Percentiles rank a stretch among this genome's conserved stretches.
These are phyloP conservation scores for Cladobotryum mycophilum DNA, from an alignment of 2,329 filamentous ascomycete species.

Conservation along the genomic window DNA sequence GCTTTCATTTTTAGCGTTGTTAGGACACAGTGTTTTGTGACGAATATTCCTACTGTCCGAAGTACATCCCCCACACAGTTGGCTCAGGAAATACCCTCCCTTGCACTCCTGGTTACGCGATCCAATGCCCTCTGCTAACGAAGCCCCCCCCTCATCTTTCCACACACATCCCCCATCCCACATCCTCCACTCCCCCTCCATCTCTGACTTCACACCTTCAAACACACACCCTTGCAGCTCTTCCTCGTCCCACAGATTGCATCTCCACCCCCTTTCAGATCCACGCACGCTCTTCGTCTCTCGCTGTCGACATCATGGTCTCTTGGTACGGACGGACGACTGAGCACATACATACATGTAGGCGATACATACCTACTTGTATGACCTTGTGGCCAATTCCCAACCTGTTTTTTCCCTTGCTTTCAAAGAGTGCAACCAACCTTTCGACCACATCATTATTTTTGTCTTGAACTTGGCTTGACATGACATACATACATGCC, in stretches of 20 bases:
- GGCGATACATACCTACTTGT: not conserved
- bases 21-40: not conserved
- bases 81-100: conserved; percentile 3
- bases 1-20: not conserved
- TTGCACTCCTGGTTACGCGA: conserved; percentile 3
- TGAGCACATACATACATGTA: not conserved
- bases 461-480: not conserved
- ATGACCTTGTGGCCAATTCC: not conserved
- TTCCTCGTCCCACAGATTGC: conserved; percentile 12
- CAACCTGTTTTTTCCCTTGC: not conserved
- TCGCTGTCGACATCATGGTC: conserved; percentile 13
- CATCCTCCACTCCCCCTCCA: conserved; percentile 5
- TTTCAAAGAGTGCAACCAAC: not conserved
- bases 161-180: not conserved
- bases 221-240: conserved; percentile 2
- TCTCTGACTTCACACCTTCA: not conserved
- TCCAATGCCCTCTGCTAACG: not conserved
- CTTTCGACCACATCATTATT: not conserved
- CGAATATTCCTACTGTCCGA: not conserved
- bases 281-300: conserved; percentile 8
- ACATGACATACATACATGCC: not conserved
- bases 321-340: conserved; percentile 1
- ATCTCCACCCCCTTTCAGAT: conserved; percentile 14
- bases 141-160: not conserved
- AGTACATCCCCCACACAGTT: not conserved